Base-by-base conservation (phyloP, 1,139 yeast genomes). In the Pichia sp. region DNA sequence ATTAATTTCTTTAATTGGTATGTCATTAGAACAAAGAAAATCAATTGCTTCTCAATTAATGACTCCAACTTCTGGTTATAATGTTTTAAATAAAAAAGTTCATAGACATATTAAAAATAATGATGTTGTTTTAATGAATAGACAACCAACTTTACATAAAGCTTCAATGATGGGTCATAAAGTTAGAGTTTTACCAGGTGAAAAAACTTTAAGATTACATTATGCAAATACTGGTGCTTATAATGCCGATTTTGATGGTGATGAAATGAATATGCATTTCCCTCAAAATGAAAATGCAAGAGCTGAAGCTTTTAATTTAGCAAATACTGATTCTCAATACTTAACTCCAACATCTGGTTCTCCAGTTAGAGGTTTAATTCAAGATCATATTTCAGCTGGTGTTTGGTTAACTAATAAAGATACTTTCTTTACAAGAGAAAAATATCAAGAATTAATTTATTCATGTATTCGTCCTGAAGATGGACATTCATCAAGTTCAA, bases 101-200 rank as follows among this genome's bases (percentile, higher is more conserved):
- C 83, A 74, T 65, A 81, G 98, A 64, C 98, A 94, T 62, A 87
- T 94, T 62, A 83, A 85, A 54, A 90, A 94, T 68, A 84, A 89
- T 54, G 99, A 94, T 68, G 94, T 92, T 51, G 98, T 94, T 37
- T 69, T 94, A 40, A 92, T 94, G 97, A 94, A 94, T 70, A 89
- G 99, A 72, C 99, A 94, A 71, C 98, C 99, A 42, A 90, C 98
- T 24, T 76, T 94, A 65, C 99, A 94, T 71, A 94, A 94, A 69
- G 98, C 98, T 43, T 94, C 98, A 28, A 94, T 94, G 96, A 94
- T 94, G 99, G 98, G 98, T 56, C 99, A 94, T 69, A 87, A 84
- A 63, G 98, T 92, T 39, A 79, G 97, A 59, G 97, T 94, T 34
- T 74, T 94, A 58, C 98, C 97, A 3, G 95, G 96, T 51, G 98